phyloP scores from a whole-genome alignment of 2,329 filamentous ascomycete species.

The Talaromyces piceae region DNA sequence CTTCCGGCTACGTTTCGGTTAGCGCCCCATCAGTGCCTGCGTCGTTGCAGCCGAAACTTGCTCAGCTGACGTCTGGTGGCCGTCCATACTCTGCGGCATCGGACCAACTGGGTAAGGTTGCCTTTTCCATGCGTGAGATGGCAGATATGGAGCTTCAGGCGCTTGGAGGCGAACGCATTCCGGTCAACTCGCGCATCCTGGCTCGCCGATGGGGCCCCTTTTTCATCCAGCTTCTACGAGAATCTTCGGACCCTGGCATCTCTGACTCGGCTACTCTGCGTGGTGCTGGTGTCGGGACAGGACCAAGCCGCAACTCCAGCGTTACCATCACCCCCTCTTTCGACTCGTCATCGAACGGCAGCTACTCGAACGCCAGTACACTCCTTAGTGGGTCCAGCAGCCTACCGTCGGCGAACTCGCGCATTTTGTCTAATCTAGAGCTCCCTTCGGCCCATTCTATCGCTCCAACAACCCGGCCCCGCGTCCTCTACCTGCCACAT shows the following conservation, averaged over 20 bases:
- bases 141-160: conserved; percentile 96
- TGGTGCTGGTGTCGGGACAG: conserved; percentile 42
- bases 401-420: conserved; percentile 22
- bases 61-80: conserved; percentile 60
- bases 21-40: conserved; percentile 61
- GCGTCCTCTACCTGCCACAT: conserved; percentile 87
- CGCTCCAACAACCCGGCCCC: conserved; percentile 59
- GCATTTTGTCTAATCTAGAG: conserved; percentile 38
- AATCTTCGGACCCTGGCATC: conserved; percentile 65
- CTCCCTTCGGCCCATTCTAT: conserved; percentile 48
- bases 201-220: conserved; percentile 89
- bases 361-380: conserved; percentile 37
- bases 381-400: conserved; percentile 24
- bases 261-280: conserved; percentile 67
- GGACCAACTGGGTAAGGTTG: conserved; percentile 76
- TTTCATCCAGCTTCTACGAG: conserved; percentile 83
- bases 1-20: conserved; percentile 76
- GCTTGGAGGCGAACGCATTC: conserved; percentile 81
- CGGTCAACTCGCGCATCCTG: conserved; percentile 85
- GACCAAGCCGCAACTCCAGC: conserved; percentile 64
- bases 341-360: conserved; percentile 25
- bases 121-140: conserved; percentile 72
- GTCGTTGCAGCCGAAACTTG: conserved; percentile 43
- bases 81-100: conserved; percentile 69
- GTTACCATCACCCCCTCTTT: conserved; percentile 68